A percentile compares a stretch with the other conserved stretches of the same genome.
phyloP scores from a whole-genome alignment of 768 basidiomycete species.

The Pulveroboletus sp. region DNA sequence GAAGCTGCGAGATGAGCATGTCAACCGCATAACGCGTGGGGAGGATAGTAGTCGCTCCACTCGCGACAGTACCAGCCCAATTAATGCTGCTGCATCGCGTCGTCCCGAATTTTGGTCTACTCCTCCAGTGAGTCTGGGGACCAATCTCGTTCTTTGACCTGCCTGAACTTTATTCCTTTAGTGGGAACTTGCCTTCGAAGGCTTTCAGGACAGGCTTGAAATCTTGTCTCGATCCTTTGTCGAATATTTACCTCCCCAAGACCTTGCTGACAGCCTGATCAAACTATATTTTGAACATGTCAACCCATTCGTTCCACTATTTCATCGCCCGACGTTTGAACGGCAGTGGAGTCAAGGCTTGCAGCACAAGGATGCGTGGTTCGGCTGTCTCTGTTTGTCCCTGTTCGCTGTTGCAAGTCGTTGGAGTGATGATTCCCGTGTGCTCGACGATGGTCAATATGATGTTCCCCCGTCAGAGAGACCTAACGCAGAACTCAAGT shows the following conservation, averaged over 20 bases:
- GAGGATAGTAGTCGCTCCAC: conserved; percentile 13
- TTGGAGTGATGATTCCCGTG: conserved; percentile 61
- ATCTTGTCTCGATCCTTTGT: conserved; percentile 33
- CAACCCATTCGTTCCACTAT: conserved; percentile 60
- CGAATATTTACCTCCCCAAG: conserved; percentile 59
- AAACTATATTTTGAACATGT: conserved; percentile 63
- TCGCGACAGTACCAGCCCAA: conserved; percentile 20
- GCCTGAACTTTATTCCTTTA: conserved; percentile 20
- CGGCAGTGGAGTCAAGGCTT: conserved; percentile 54
- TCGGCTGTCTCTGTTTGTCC: conserved; percentile 56
- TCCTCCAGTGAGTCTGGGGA: conserved; percentile 42
- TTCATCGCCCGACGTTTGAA: conserved; percentile 72
- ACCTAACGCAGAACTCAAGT: conserved; percentile 35
- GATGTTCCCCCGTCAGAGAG: conserved; percentile 19
- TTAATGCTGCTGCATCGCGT: conserved; percentile 24
- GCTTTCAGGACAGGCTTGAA: conserved; percentile 30
- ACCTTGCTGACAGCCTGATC: conserved; percentile 59
- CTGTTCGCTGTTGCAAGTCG: conserved; percentile 71
- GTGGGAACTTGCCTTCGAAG: conserved; percentile 63
- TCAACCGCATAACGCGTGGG: conserved; percentile 35
- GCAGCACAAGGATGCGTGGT: conserved; percentile 56
- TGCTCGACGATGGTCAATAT: conserved; percentile 38
- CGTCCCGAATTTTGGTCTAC: conserved; percentile 58
- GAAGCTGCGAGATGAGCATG: conserved; percentile 50
- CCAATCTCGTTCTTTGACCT: not conserved